Base-by-base conservation (phyloP, 352 stramenopile genomes). In the Vaucheria bursata region DNA sequence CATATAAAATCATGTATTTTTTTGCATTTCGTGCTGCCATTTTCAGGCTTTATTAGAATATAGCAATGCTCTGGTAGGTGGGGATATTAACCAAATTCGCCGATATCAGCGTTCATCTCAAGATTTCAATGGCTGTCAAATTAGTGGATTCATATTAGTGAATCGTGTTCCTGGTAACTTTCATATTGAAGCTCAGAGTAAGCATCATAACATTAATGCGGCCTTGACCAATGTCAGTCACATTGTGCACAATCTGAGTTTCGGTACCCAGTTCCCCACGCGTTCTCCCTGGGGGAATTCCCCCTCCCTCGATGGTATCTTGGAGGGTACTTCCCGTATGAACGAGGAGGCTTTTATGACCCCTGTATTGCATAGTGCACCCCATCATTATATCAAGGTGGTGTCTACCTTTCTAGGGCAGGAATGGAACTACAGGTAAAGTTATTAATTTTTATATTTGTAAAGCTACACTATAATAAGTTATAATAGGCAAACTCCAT, bases 361-460 rank as follows among this genome's bases (percentile, higher is more conserved):
- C 31, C 94, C 91, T 31, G 89, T 89, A 71, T 93, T 94, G 83
- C 96, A 98, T 86, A 90, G 96, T 85, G 97, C 94, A 75, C 96
- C 96, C 81, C 94, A 98, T 87, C 95, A 98, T 87, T 98, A 98
- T 88, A 97, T 98, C 80, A 98, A 98, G 86, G 93, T 98, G 35
- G 71, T 82, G 33, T 80, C 71, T 2, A 82, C 73, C 12, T 82
- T 78, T 59, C 39, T 79, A 18, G 71, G 72, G 4, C 35, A 80
- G 5, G 40, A 73, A 33, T 39, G 33, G 12, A 66, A 73, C 45
- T 32, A 49, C 32, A 53, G n/a, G n/a, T n/a, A n/a, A n/a, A n/a
- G n/a, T n/a, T n/a, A n/a, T n/a, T n/a, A n/a, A n/a, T n/a, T 1
- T 4, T 52, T n/a, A 33, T 71, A 33, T 71, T 8, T 38, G 59